Conservation (phyloP, 2,329 filamentous ascomycete species). For the Teratosphaeriaceae sp. region DNA sequence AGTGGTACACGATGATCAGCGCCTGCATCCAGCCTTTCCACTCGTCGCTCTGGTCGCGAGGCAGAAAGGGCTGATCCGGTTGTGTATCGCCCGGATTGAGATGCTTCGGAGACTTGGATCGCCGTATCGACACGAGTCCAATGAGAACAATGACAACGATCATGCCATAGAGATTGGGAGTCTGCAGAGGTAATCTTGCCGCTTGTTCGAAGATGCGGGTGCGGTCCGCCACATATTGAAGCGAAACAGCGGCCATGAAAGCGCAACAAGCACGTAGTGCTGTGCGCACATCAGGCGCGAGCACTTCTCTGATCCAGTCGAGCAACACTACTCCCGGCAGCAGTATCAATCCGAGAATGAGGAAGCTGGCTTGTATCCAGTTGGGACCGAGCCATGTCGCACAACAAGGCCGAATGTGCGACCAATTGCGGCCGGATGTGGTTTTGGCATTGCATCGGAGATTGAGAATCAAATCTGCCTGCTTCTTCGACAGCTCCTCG, state of each 20-base stretch:
- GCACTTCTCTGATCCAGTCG: slow-evolving; percentile 6
- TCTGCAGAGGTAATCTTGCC: slow-evolving; percentile 36
- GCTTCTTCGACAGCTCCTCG: slow-evolving; percentile 33
- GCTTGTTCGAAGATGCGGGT: slow-evolving; percentile 48
- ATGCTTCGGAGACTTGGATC: slow-evolving; percentile 9
- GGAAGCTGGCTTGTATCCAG: slow-evolving; percentile 31
- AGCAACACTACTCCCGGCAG: slow-evolving; percentile 18
- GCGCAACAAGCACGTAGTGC: slow-evolving; percentile 10
- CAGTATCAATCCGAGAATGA: slow-evolving; percentile 27
- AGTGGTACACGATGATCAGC: slow-evolving; percentile 51
- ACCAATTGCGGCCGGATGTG: slow-evolving; percentile 32
- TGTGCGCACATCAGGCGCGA: slow-evolving; percentile 7
- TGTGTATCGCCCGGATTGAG: slow-evolving; percentile 3
- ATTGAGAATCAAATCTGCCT: slow-evolving; percentile 49
- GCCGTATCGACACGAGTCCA: slow-evolving; percentile 15
- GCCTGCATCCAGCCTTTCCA: slow-evolving; percentile 62
- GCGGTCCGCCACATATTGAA: slow-evolving; percentile 46
- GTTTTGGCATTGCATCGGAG: slow-evolving; percentile 47
- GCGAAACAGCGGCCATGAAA: slow-evolving; percentile 17
- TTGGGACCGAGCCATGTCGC: slow-evolving; percentile 36
- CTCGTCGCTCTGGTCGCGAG: slow-evolving; percentile 54
- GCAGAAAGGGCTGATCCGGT: slow-evolving; percentile 38
- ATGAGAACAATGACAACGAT: slow-evolving; percentile 26
- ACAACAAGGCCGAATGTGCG: slow-evolving; percentile 49
- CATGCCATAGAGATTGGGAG: slow-evolving; percentile 26